Conservation (phyloP, 208 protist species). For the Trypanosoma theileri region DNA sequence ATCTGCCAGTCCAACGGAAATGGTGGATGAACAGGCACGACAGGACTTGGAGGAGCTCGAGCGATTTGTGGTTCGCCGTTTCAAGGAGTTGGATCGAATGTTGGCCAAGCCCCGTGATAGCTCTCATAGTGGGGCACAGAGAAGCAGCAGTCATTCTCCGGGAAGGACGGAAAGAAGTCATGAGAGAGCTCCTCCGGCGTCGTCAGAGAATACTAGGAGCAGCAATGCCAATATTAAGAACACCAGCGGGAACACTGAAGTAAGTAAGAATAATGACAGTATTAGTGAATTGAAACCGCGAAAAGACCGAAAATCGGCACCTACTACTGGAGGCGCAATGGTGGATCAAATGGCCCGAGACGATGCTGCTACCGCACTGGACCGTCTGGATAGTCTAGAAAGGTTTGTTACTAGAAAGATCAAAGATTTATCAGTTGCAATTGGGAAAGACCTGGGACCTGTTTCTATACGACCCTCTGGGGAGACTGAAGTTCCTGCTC, state of each 20-base stretch:
- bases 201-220: not conserved
- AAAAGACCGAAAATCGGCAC: constrained; percentile 3
- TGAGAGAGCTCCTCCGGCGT: not conserved
- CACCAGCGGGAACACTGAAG: not conserved
- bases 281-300: not conserved
- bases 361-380: constrained; percentile 66
- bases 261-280: not conserved
- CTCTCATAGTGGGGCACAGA: not conserved
- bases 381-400: constrained; percentile 67
- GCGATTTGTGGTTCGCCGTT: constrained; percentile 62
- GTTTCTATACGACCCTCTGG: constrained; percentile 22
- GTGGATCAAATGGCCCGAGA: constrained; percentile 77
- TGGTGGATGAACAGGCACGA: constrained; percentile 62
- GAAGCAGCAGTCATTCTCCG: not conserved
- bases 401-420: constrained; percentile 62
- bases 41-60: constrained; percentile 72
- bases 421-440: constrained; percentile 49
- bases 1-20: constrained; percentile 8
- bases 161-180: not conserved
- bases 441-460: constrained; percentile 38
- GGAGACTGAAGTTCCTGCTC: constrained; percentile 8
- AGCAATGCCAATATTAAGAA: not conserved
- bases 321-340: not conserved
- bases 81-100: constrained; percentile 55
- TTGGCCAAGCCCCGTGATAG: constrained; percentile 2